Conservation (phyloP, 1,139 yeast genomes). For the Taphrina wiesneri region DNA sequence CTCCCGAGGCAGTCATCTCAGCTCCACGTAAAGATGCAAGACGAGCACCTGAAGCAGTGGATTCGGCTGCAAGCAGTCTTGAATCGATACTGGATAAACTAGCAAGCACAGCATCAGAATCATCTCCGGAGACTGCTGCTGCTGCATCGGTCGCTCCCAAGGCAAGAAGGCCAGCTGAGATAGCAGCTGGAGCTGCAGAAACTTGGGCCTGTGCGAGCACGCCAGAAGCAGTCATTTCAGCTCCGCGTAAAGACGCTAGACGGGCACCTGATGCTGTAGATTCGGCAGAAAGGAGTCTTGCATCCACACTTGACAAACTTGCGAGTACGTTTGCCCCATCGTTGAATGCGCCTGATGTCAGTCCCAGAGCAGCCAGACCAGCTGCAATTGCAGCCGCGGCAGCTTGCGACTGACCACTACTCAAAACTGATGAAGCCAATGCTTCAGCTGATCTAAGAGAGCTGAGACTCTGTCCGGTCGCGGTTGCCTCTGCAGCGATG, state of each 20-base stretch:
- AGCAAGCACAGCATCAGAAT: not conserved
- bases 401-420: not conserved
- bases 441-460: not conserved
- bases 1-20: constrained; percentile 7
- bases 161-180: constrained; percentile 2
- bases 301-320: not conserved
- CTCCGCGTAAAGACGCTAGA: not conserved
- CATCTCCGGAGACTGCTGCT: not conserved
- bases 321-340: not conserved
- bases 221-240: constrained; percentile 12
- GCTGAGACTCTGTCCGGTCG: not conserved
- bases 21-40: constrained; percentile 2
- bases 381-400: constrained; percentile 1
- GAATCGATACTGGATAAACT: not conserved
- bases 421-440: not conserved
- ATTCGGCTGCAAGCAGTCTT: constrained; percentile 2
- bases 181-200: constrained; percentile 8
- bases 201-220: constrained; percentile 8
- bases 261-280: constrained; percentile 9
- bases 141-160: not conserved
- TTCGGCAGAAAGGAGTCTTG: constrained; percentile 1
- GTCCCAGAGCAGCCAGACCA: constrained; percentile 4
- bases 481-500: constrained; percentile 9
- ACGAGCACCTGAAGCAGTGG: constrained; percentile 5
- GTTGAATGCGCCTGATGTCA: not conserved